Evolutionary conservation across 148 eudicot species (phyloP), one percentile per base, ranked within the genome.

Genomic region (Cornus kousa): DNA sequence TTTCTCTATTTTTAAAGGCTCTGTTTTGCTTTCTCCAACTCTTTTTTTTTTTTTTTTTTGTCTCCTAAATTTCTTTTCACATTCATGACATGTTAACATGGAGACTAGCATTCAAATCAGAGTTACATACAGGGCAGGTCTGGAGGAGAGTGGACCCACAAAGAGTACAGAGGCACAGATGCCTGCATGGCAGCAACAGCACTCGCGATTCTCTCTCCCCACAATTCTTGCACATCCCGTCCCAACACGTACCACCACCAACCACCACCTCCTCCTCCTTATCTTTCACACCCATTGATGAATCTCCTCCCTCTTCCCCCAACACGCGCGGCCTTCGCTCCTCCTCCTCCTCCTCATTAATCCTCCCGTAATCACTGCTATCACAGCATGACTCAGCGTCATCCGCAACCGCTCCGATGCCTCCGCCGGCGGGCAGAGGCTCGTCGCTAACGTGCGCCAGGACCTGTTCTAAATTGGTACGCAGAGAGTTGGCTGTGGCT

Each of bases 121-220:
- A 74, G 40, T 81, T 81, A 57, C 88, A 86, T 14, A 86, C 82
- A 13, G 86, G 88, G 73, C 88, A 86, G 0, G 72, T 50, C 9
- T 48, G 50, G 14, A 16, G 24, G 10, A 53, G 70, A 23, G 77
- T 69, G 50, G 81, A 57, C 77, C 86, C 88, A 82, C 88, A 86
- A 16, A 23, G 37, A 0, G 35, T 55, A 67, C 88, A 86, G 1
- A 86, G 81, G 80, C 88, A 86, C 4, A 86, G 79, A 73, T 86
- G 88, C 84, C 86, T 71, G 67, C 88, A 86, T 67, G 88, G 88
- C 78, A 86, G 48, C 76, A 86, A 48, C 86, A 86, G 55, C 80
- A 86, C 88, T 48, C 88, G 68, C 55, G 84, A 81, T 31, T 86
- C 86, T n/a, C 80, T 73, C 78, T 78, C 78, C n/a, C 86, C 84